Conservation (phyloP, 768 basidiomycete genomes). For the Kockovaella imperatae region DNA sequence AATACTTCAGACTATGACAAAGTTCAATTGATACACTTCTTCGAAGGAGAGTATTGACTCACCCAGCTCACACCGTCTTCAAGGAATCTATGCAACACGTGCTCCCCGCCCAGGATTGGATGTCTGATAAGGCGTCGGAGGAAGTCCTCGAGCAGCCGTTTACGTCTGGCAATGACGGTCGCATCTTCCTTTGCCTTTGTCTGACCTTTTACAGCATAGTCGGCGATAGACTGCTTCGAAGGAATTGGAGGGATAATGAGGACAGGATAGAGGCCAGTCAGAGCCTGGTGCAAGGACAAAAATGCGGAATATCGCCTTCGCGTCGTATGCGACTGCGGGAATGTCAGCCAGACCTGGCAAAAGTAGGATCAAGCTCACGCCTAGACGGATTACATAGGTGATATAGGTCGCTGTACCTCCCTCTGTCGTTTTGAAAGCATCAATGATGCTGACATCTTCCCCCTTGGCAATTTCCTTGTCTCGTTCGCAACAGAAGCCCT, state of each 20-base stretch:
- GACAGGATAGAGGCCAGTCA: conserved; percentile 86
- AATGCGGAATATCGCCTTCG: conserved; percentile 95
- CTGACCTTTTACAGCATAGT: conserved; percentile 84
- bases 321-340: conserved; percentile 62
- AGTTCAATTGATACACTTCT: not conserved
- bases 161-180: conserved; percentile 79
- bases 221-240: conserved; percentile 87
- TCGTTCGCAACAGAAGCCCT: conserved; percentile 39
- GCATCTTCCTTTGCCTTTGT: conserved; percentile 90
- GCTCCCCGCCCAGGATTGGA: conserved; percentile 91
- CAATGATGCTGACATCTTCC: conserved; percentile 55
- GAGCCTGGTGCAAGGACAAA: conserved; percentile 75
- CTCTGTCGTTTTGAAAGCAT: conserved; percentile 88
- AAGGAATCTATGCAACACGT: conserved; percentile 90
- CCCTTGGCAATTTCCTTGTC: conserved; percentile 39
- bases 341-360: conserved; percentile 3
- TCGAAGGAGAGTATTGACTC: conserved; percentile 5
- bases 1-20: conserved; percentile 70
- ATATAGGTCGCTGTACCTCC: conserved; percentile 88
- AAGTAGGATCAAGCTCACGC: conserved; percentile 50
- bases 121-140: conserved; percentile 81
- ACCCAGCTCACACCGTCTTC: conserved; percentile 92
- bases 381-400: conserved; percentile 82
- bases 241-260: conserved; percentile 96
- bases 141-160: conserved; percentile 92